Evolutionary conservation across 495 filamentous ascomycete species (phyloP).

Genomic region (Hyphodiscus hymeniophilus): DNA sequence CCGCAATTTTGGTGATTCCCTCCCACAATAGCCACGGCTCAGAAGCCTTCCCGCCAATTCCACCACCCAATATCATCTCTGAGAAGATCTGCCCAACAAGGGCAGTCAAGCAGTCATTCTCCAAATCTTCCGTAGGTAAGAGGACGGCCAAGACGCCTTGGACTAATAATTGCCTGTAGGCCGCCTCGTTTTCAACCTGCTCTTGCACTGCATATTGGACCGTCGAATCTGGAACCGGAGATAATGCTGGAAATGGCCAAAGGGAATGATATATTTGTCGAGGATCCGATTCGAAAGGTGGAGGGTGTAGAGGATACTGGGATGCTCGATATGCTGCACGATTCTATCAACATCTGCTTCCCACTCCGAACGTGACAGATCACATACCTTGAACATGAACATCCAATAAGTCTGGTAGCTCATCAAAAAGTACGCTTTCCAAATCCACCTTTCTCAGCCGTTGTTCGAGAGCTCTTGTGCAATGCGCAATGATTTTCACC

Average conservation of each 20-base stretch:
- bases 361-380: background rate
- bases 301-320: slow-evolving; percentile 42
- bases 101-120: slow-evolving; percentile 73
- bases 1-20: slow-evolving; percentile 56
- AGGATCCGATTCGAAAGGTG: slow-evolving; percentile 47
- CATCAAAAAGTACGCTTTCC: slow-evolving; percentile 76
- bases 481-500: slow-evolving; percentile 81
- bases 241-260: slow-evolving; percentile 69
- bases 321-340: slow-evolving; percentile 45
- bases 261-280: slow-evolving; percentile 75
- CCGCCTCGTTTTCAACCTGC: slow-evolving; percentile 67
- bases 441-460: slow-evolving; percentile 74
- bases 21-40: slow-evolving; percentile 85
- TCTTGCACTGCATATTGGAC: slow-evolving; percentile 36
- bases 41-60: slow-evolving; percentile 66
- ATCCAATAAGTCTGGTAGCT: slow-evolving; percentile 75
- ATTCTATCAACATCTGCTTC: background rate
- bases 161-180: slow-evolving; percentile 74
- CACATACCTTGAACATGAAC: slow-evolving; percentile 70
- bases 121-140: slow-evolving; percentile 84
- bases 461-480: slow-evolving; percentile 78
- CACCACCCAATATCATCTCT: slow-evolving; percentile 74
- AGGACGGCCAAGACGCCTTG: slow-evolving; percentile 71
- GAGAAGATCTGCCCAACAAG: slow-evolving; percentile 80
- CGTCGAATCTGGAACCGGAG: slow-evolving; percentile 56